Conservation (phyloP, 495 filamentous ascomycete genomes). For the Podospora pseudoanserina region DNA sequence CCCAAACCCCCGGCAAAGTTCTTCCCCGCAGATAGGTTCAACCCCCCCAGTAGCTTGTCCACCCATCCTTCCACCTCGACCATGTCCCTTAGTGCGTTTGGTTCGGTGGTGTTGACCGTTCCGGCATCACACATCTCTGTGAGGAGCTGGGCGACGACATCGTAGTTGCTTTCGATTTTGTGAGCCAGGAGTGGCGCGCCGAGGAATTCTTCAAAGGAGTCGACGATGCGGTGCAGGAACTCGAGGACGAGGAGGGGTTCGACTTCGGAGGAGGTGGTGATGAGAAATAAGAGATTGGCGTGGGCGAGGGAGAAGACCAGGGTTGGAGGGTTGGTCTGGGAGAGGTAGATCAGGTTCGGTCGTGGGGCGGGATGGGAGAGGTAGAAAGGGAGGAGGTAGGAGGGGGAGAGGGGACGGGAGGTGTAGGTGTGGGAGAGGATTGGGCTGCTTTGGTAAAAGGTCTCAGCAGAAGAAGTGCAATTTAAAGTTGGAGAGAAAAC, state of each 20-base stretch:
- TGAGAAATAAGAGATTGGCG: conserved; percentile 82
- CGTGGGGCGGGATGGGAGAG: conserved; percentile 78
- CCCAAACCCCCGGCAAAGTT: conserved; percentile 18
- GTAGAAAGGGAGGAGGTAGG: conserved; percentile 77
- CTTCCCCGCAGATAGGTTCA: conserved; percentile 66
- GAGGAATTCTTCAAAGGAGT: conserved; percentile 92
- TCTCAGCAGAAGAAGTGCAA: background rate
- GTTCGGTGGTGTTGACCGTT: conserved; percentile 83
- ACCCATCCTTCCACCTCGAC: conserved; percentile 88
- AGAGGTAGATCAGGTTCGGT: conserved; percentile 79
- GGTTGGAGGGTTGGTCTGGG: conserved; percentile 78
- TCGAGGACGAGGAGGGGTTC: conserved; percentile 94
- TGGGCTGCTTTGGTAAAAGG: conserved; percentile 27
- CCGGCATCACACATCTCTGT: conserved; percentile 97
- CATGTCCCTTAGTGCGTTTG: conserved; percentile 85
- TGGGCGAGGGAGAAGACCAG: conserved; percentile 84
- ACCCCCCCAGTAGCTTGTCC: conserved; percentile 84
- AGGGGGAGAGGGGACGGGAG: conserved; percentile 72
- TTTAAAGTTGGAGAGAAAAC: conserved; percentile 8
- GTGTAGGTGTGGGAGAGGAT: conserved; percentile 58
- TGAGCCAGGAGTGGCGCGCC: conserved; percentile 79
- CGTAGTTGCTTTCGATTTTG: conserved; percentile 85
- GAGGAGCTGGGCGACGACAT: conserved; percentile 89
- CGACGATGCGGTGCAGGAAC: conserved; percentile 88
- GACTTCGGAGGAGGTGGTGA: conserved; percentile 74